A percentile compares a stretch with the other conserved stretches of the same genome.
phyloP scores from a whole-genome alignment of 352 stramenopile genomes.

The Pythium aphanidermatum region DNA sequence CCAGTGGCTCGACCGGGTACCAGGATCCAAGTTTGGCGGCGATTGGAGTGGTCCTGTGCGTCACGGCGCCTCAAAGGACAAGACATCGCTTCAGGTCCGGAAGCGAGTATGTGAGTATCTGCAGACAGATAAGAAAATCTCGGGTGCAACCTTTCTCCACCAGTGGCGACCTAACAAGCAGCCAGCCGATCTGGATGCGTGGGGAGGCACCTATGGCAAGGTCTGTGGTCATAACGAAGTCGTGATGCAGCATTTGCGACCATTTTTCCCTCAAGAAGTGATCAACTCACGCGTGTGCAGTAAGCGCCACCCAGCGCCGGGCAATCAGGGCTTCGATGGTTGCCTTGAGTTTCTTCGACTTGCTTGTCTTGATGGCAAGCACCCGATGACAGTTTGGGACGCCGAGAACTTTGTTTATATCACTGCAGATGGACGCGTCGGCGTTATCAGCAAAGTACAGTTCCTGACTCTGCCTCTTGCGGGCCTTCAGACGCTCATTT shows the following conservation, averaged over 20 bases:
- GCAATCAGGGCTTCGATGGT: slow-evolving; percentile 86
- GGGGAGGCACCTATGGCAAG: slow-evolving; percentile 83
- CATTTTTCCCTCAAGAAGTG: slow-evolving; percentile 85
- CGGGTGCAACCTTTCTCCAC: slow-evolving; percentile 18
- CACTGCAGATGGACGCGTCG: slow-evolving; percentile 34
- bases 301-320: slow-evolving; percentile 63
- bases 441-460: slow-evolving; percentile 53
- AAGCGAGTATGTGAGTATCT: slow-evolving; percentile 27
- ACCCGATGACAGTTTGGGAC: slow-evolving; percentile 83
- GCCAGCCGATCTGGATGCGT: slow-evolving; percentile 56
- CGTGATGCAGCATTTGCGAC: slow-evolving; percentile 75
- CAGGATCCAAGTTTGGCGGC: slow-evolving; percentile 36
- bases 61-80: slow-evolving; percentile 73
- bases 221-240: slow-evolving; percentile 89
- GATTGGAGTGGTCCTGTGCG: slow-evolving; percentile 62
- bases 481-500: slow-evolving; percentile 50
- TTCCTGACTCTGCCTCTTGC: slow-evolving; percentile 56
- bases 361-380: slow-evolving; percentile 30
- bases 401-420: slow-evolving; percentile 74
- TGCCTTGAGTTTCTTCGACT: slow-evolving; percentile 85
- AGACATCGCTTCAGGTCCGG: slow-evolving; percentile 50
- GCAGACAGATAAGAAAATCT: slow-evolving; percentile 7
- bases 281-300: slow-evolving; percentile 87
- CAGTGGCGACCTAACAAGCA: slow-evolving; percentile 73
- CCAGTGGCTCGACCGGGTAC: slow-evolving; percentile 72